Conservation (phyloP, 2,329 filamentous ascomycete genomes). For the Volutella citrinella region DNA sequence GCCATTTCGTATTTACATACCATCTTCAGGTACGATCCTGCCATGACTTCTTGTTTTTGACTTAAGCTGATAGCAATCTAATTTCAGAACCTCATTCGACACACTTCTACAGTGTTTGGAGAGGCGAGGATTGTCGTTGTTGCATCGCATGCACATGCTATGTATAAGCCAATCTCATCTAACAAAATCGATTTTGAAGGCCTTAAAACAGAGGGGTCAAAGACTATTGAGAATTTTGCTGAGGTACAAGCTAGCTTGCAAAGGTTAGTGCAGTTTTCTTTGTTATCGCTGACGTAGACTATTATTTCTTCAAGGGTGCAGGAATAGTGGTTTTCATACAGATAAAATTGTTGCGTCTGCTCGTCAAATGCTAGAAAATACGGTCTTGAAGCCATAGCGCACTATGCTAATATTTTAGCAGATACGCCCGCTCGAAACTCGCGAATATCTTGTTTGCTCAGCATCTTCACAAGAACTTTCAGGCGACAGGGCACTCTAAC, state of each 20-base stretch:
- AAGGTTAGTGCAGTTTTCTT: not conserved
- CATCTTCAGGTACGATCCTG: not conserved
- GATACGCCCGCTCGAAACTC: constrained; percentile 2
- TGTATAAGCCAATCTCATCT: not conserved
- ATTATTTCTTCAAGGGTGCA: no score
- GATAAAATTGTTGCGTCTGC: no score
- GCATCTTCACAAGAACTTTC: not conserved
- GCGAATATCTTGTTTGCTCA: constrained; percentile 1
- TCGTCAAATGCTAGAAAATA: no score
- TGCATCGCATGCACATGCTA: constrained; percentile 1
- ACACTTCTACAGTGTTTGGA: not conserved
- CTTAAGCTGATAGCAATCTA: no score
- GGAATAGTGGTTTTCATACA: no score
- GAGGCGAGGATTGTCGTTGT: constrained; percentile 1
- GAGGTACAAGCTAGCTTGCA: constrained; percentile 1
- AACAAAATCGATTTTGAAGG: not conserved
- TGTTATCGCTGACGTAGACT: not conserved
- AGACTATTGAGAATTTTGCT: not conserved
- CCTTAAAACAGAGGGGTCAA: not conserved
- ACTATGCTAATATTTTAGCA: no score
- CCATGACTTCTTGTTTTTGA: no score
- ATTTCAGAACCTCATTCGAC: not conserved
- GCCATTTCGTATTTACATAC: constrained; percentile 1
- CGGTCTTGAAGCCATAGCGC: no score
- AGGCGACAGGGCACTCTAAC: not conserved